A percentile compares a stretch with the other conserved stretches of the same genome.
Evolutionary conservation across 139 green algal species (phyloP).

Genomic region (Chlorella sorokiniana): DNA sequence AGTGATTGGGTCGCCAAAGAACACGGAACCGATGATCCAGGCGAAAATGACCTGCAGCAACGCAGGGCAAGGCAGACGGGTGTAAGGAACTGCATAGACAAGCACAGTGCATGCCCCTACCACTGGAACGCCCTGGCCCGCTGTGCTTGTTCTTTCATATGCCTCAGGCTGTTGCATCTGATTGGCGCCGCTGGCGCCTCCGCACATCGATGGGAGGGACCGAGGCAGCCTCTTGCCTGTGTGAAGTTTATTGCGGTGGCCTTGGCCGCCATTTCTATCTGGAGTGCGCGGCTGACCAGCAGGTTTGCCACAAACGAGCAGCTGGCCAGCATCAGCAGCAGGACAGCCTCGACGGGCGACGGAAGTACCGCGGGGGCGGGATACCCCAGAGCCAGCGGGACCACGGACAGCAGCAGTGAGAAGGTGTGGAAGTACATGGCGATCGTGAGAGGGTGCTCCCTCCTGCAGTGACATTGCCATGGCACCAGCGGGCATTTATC

Average conservation of each 20-base stretch:
- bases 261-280: slow-evolving; percentile 56
- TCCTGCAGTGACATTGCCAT: too few species aligned
- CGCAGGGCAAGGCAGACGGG: too few species aligned
- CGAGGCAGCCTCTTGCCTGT: slow-evolving; percentile 22
- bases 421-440: slow-evolving; percentile 58
- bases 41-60: slow-evolving; percentile 28
- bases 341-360: neutral
- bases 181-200: too few species aligned
- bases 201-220: too few species aligned
- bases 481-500: too few species aligned
- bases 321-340: slow-evolving; percentile 46
- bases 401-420: slow-evolving; percentile 27
- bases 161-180: neutral
- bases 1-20: slow-evolving; percentile 41
- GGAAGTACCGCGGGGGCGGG: slow-evolving; percentile 37
- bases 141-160: neutral
- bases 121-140: neutral
- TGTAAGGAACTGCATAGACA: too few species aligned
- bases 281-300: slow-evolving; percentile 63
- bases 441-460: slow-evolving; percentile 38
- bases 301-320: slow-evolving; percentile 55
- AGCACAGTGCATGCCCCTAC: neutral
- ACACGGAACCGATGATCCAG: slow-evolving; percentile 26
- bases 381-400: slow-evolving; percentile 44
- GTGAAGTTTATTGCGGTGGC: slow-evolving; percentile 50